Evolutionary conservation across 1,139 yeast genomes (phyloP), one percentile per base, ranked within the genome.

Genomic region (Debaryomyces subglobosus): DNA sequence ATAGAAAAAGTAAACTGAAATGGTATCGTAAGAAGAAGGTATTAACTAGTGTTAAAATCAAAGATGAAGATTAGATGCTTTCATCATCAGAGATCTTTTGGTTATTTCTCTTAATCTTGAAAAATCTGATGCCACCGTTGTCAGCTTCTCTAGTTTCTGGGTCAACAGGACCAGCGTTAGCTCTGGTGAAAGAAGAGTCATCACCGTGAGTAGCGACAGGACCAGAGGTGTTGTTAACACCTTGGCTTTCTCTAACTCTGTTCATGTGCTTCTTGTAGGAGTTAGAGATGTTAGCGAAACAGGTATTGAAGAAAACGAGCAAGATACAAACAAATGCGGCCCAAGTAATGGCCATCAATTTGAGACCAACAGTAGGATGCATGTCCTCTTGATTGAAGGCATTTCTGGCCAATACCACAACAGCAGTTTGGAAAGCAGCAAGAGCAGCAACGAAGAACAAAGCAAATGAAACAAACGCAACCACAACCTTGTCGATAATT

Each of bases 41-140:
- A 30, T 13, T 42, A 24, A 25, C 35, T 25, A 15, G 8, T 35
- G 34, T 16, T 36, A 12, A 18, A 8, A 7, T 7, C 4, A 21
- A 7, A 21, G 24, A 7, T 5, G 24, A 13, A 42, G 24, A 12
- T 65, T 71, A 82, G 50, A 81, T 84, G 50, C 86, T 81, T 62
- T 84, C 89, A 51, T 82, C 86, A 57, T 82, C 86, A 39, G 78
- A 70, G 43, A 71, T 74, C 63, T 79, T 79, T 59, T 80, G 77
- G 66, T 82, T 82, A 66, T 82, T 82, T 74, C 90, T 85, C 71
- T 85, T 85, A 53, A 86, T 84, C 62, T 84, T 85, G 75, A 86
- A 86, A 70, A 86, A 86, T 68, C 89, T 84, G 60, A 86, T 86
- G 48, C 92, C 94, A 43, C 87, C 84, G 52, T 68, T 65, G 52